Conservation (phyloP, 352 stramenopile species). For the Phytophthora sansomeana region DNA sequence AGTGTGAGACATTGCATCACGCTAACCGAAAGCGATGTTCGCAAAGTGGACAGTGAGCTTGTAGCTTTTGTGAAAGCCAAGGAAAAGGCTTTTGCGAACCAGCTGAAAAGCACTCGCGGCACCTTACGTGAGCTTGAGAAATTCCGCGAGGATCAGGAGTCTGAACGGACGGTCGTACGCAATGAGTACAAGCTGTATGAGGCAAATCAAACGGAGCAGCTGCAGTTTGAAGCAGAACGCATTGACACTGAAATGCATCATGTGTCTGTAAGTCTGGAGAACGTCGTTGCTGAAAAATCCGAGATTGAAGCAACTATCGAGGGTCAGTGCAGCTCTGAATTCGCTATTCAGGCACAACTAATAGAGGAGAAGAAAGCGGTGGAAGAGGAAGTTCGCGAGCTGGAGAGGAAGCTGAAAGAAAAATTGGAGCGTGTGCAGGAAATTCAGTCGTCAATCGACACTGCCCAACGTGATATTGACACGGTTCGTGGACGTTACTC, state of each 20-base stretch:
- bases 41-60: conserved; percentile 81
- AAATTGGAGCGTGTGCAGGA: conserved; percentile 63
- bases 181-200: conserved; percentile 76
- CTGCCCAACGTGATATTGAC: conserved; percentile 80
- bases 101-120: conserved; percentile 75
- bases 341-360: conserved; percentile 57
- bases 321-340: conserved; percentile 75
- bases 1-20: conserved; percentile 85
- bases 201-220: conserved; percentile 68
- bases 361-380: conserved; percentile 66
- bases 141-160: conserved; percentile 77
- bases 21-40: conserved; percentile 79
- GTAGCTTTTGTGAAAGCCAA: conserved; percentile 76
- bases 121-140: conserved; percentile 80
- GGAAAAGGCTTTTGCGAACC: conserved; percentile 81
- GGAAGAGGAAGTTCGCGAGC: conserved; percentile 75
- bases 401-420: conserved; percentile 72
- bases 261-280: conserved; percentile 75
- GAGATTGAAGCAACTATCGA: conserved; percentile 86
- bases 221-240: conserved; percentile 81
- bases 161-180: conserved; percentile 51
- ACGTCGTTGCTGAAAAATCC: conserved; percentile 70
- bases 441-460: conserved; percentile 76
- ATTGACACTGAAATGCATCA: conserved; percentile 83
- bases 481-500: conserved; percentile 77